Evolutionary conservation across 352 stramenopile species (phyloP), one percentile per base, ranked within the genome.

Genomic region (Aphanomyces invadans): DNA sequence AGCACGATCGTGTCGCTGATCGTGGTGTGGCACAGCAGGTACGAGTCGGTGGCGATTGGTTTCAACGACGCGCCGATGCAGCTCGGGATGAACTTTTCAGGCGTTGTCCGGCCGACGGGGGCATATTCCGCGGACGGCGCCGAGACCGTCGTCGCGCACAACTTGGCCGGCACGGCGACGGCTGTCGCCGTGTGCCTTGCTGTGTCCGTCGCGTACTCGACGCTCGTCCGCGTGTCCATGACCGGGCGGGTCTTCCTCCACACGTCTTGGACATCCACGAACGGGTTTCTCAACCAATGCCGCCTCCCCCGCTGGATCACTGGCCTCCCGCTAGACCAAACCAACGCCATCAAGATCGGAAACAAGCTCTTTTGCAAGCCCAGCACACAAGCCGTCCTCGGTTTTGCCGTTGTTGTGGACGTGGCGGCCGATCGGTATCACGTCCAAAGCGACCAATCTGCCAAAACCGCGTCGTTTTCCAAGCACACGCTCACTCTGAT

Each of bases 301-400:
- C 39, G 36, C 4, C 33, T 32, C 10, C 36, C 57, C 2, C 25
- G n/a, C 57, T 65, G n/a, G 17, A 3, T 65, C 15, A 31, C 33
- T 10, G 42, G 57, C 26, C 31, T 65, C 2, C 33, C 57, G 25
- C 29, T 65, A 3, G 57, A 42, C 2, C 57, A 38, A 15, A 19
- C n/a, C 2, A 65, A 38, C 11, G 21, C 57, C 5, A 65, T 65
- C 17, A 38, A 42, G 4, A 53, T 65, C n/a, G 57, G 36, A 1
- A 53, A 65, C 57, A 65, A 65, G 21, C 4, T 21, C 9, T 65
- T 53, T 53, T 21, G 44, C 5, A 65, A 65, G 21, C 57, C 57
- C 3, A 65, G 57, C 17, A 36, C 33, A 19, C 39, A 44, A 21
- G 57, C 57, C 11, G 57, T 65, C 26, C 21, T 65, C 33, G 57